These are phyloP conservation scores for Cladosporium colombiae DNA, from an alignment of 2,329 filamentous ascomycete species.

Conservation along the genomic window DNA sequence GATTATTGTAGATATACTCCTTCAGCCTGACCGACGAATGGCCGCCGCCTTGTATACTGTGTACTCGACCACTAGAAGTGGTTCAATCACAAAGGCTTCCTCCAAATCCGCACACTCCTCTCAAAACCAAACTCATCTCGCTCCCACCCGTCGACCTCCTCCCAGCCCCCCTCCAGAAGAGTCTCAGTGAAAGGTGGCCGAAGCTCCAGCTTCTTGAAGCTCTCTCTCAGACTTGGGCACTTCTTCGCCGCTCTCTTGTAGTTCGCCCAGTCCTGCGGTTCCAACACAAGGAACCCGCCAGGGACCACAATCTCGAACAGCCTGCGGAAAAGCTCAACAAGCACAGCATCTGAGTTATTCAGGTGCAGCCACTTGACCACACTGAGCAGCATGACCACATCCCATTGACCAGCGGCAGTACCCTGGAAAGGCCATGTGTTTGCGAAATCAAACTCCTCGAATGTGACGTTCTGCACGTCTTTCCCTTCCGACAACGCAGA, in stretches of 20 bases:
- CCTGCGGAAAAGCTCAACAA: slow-evolving; percentile 1
- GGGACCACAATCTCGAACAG: slow-evolving; percentile 10
- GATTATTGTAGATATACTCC: background rate
- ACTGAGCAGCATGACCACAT: slow-evolving; percentile 12
- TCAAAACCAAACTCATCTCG: slow-evolving; percentile 19
- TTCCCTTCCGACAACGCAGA: background rate
- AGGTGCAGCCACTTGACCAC: slow-evolving; percentile 18
- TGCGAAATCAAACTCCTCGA: slow-evolving; percentile 19
- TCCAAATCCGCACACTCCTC: slow-evolving; percentile 16
- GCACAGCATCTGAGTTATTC: slow-evolving; percentile 13
- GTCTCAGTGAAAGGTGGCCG: slow-evolving; percentile 8
- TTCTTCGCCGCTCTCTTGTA: slow-evolving; percentile 16
- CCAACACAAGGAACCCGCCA: slow-evolving; percentile 11
- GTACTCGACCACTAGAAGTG: background rate
- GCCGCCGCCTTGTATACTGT: background rate
- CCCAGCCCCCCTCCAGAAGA: slow-evolving; percentile 1
- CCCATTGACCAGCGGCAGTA: background rate
- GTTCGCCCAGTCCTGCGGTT: slow-evolving; percentile 17
- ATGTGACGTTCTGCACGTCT: background rate
- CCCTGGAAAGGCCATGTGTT: slow-evolving; percentile 18
- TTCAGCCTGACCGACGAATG: background rate
- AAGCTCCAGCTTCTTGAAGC: slow-evolving; percentile 10
- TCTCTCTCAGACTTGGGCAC: slow-evolving; percentile 13
- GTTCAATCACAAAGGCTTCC: background rate
- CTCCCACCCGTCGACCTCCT: slow-evolving; percentile 18